These are phyloP conservation scores for Coemansia sp. DNA, from an alignment of 192 early-diverging fungal species.

Conservation along the genomic window DNA sequence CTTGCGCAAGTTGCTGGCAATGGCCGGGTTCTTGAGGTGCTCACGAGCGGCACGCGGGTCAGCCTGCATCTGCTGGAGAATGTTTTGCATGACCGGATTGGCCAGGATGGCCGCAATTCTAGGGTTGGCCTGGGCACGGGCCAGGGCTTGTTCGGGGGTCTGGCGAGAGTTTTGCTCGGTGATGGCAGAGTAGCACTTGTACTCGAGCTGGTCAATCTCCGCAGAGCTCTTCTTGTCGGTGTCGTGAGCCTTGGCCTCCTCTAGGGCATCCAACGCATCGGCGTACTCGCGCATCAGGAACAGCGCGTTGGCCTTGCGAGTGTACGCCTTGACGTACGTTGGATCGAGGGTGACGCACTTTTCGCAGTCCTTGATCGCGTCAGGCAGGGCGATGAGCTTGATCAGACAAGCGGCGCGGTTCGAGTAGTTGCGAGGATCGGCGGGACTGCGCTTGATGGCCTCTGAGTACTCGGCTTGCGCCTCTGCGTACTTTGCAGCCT, in stretches of 20 bases:
- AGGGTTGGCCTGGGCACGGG: constrained; percentile 87
- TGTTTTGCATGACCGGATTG: constrained; percentile 95
- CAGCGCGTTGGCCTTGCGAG: constrained; percentile 90
- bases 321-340: constrained; percentile 90
- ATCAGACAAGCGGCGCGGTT: constrained; percentile 96
- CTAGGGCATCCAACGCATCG: constrained; percentile 77
- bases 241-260: constrained; percentile 75
- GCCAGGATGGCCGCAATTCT: constrained; percentile 81
- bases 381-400: constrained; percentile 89
- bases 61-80: constrained; percentile 95
- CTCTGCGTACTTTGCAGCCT: constrained; percentile 77
- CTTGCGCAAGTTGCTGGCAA: constrained; percentile 93
- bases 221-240: constrained; percentile 75
- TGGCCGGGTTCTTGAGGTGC: constrained; percentile 92
- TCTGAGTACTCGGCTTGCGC: constrained; percentile 93
- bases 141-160: constrained; percentile 72
- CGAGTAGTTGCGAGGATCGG: constrained; percentile 85
- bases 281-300: constrained; percentile 86
- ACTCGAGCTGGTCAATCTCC: constrained; percentile 81
- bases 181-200: constrained; percentile 80
- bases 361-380: constrained; percentile 95
- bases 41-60: constrained; percentile 90
- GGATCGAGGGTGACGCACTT: constrained; percentile 81
- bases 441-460: constrained; percentile 93
- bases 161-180: constrained; percentile 54